A percentile compares a stretch with the other conserved stretches of the same genome.
These are phyloP conservation scores for Neofusicoccum parvum DNA, from an alignment of 2,329 filamentous ascomycete genomes.

Conservation along the genomic window DNA sequence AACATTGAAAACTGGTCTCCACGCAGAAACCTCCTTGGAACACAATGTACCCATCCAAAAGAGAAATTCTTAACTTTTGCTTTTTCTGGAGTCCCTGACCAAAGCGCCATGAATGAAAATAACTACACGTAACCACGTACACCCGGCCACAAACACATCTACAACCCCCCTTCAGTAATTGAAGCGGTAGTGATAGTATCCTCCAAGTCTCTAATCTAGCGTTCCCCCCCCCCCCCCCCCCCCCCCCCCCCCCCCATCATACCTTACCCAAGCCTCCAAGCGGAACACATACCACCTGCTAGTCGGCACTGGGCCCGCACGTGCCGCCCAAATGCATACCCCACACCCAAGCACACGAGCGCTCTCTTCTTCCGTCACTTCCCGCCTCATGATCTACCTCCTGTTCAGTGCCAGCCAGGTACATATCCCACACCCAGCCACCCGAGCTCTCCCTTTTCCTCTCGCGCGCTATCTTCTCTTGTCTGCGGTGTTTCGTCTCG, in stretches of 20 bases:
- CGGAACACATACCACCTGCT: neutral
- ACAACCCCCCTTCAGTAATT: too few species aligned
- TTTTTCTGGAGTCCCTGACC: neutral
- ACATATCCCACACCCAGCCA: neutral
- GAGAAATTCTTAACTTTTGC: neutral
- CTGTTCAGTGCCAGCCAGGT: neutral
- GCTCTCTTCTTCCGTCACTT: neutral
- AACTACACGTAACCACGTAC: neutral
- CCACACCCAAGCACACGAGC: neutral
- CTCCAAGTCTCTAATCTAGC: too few species aligned
- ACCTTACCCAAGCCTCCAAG: too few species aligned
- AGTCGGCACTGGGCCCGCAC: neutral
- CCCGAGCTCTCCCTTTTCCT: neutral
- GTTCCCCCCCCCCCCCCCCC: too few species aligned
- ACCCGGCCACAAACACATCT: too few species aligned
- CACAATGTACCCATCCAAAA: neutral
- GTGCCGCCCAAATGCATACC: neutral
- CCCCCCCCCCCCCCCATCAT: too few species aligned
- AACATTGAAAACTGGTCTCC: too few species aligned
- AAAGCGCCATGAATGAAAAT: neutral
- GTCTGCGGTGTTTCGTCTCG: neutral
- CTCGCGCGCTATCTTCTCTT: neutral
- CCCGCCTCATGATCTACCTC: neutral
- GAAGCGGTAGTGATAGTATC: neutral
- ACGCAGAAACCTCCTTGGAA: neutral